Conservation (phyloP, 352 stramenopile species). For the Phytopythium montanum region DNA sequence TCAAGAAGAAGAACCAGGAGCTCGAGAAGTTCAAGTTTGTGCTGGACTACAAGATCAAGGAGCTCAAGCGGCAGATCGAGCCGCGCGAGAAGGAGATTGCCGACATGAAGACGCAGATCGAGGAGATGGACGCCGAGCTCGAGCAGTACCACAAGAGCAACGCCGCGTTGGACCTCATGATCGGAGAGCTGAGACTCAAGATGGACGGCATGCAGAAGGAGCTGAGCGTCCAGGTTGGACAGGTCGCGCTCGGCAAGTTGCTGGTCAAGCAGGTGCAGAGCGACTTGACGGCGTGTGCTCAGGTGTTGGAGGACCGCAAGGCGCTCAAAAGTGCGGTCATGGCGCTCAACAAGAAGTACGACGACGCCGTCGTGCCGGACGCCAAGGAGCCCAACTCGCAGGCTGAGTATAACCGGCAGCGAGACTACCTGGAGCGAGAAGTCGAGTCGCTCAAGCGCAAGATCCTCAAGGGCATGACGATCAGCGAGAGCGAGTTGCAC, state of each 20-base stretch:
- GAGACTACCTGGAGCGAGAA: constrained; percentile 90
- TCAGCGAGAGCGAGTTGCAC: constrained; percentile 79
- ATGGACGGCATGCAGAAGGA: constrained; percentile 92
- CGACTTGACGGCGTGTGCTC: constrained; percentile 67
- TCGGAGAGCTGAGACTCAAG: constrained; percentile 92
- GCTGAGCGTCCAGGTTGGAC: constrained; percentile 58
- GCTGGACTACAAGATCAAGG: constrained; percentile 97
- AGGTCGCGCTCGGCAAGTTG: constrained; percentile 60
- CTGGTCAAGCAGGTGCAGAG: constrained; percentile 77
- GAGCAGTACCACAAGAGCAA: constrained; percentile 96
- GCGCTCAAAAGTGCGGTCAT: constrained; percentile 75
- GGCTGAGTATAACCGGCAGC: constrained; percentile 89
- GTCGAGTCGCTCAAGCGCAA: constrained; percentile 89
- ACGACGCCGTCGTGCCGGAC: constrained; percentile 62
- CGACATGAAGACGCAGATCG: constrained; percentile 94
- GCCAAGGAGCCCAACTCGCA: constrained; percentile 89
- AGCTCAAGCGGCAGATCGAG: constrained; percentile 96
- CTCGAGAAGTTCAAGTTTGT: constrained; percentile 98
- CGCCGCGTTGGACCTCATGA: constrained; percentile 92
- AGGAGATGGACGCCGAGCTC: constrained; percentile 94
- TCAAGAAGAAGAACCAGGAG: constrained; percentile 98
- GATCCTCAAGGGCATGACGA: constrained; percentile 85
- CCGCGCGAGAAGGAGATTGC: constrained; percentile 93
- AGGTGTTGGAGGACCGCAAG: constrained; percentile 77
- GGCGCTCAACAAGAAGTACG: constrained; percentile 85